Percentiles rank a stretch among this genome's conserved stretches.
Conservation (phyloP, 169 alveolate species). For the Plasmodium coatneyi region DNA sequence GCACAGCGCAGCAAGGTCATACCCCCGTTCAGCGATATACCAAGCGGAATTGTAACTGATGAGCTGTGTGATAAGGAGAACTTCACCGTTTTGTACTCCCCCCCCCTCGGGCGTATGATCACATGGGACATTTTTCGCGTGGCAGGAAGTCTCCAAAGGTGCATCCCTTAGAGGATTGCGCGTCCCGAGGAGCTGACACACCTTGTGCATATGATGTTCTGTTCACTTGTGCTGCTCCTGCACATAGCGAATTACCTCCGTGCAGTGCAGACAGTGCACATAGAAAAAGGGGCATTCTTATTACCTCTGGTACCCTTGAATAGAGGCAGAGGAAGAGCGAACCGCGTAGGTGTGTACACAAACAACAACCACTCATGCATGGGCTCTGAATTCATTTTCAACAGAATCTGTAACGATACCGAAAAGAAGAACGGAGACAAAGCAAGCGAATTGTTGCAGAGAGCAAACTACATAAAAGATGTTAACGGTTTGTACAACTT, state of each 20-base stretch:
- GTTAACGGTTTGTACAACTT: constrained; percentile 39
- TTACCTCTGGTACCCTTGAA: background rate
- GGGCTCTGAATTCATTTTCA: constrained; percentile 40
- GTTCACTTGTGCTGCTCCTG: background rate
- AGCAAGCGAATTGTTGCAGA: constrained; percentile 33
- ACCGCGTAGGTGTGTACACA: background rate
- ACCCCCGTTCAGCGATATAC: background rate
- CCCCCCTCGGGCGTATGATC: background rate
- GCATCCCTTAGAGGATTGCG: background rate
- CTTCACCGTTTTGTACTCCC: background rate
- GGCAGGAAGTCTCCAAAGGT: background rate
- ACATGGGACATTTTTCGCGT: background rate
- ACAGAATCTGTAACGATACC: constrained; percentile 30
- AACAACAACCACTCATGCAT: constrained; percentile 12
- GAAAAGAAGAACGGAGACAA: constrained; percentile 53
- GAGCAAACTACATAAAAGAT: constrained; percentile 60
- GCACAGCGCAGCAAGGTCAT: background rate
- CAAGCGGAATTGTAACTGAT: background rate
- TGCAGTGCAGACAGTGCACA: background rate
- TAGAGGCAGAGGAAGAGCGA: background rate
- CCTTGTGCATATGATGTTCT: background rate
- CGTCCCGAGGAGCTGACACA: background rate
- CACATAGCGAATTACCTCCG: constrained; percentile 1
- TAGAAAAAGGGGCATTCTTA: background rate
- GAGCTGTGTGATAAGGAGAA: background rate